These are phyloP conservation scores for Tolypocladium nubicola DNA, from an alignment of 2,329 filamentous ascomycete species.

Conservation along the genomic window DNA sequence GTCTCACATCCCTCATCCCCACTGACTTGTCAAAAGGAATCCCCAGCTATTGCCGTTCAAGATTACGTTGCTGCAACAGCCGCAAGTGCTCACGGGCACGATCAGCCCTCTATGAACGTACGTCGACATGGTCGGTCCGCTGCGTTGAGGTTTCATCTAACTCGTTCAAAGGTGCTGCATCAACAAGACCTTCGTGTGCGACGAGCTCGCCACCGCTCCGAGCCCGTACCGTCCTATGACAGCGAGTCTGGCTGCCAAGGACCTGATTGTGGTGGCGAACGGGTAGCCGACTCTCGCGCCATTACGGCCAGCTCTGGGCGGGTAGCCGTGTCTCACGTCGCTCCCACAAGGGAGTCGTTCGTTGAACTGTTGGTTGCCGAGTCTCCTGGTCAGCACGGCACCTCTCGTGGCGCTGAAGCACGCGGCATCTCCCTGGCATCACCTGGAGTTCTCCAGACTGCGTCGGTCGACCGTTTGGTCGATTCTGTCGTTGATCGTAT, in stretches of 20 bases:
- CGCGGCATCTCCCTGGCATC: not conserved
- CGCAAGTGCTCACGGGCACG: not conserved
- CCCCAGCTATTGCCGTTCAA: not conserved
- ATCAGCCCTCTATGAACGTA: not conserved
- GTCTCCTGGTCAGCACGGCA: not conserved
- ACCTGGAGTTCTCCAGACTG: not conserved
- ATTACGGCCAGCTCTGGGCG: not conserved
- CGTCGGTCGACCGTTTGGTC: not conserved
- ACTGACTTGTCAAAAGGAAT: not conserved
- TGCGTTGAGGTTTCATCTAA: not conserved
- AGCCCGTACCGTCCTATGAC: not conserved
- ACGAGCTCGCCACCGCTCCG: not conserved
- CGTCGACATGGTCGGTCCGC: not conserved
- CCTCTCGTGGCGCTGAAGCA: not conserved
- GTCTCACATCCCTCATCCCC: not conserved
- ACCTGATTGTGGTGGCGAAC: not conserved
- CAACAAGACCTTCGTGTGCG: not conserved
- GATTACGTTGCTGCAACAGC: not conserved
- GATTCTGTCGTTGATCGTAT: not conserved
- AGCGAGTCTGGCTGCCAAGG: not conserved
- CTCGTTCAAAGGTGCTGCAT: not conserved
- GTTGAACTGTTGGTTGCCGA: not conserved
- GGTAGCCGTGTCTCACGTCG: not conserved
- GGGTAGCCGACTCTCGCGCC: not conserved
- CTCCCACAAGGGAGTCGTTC: not conserved